phyloP scores from a whole-genome alignment of 2,329 filamentous ascomycete species.

The Penicillium sp. region DNA sequence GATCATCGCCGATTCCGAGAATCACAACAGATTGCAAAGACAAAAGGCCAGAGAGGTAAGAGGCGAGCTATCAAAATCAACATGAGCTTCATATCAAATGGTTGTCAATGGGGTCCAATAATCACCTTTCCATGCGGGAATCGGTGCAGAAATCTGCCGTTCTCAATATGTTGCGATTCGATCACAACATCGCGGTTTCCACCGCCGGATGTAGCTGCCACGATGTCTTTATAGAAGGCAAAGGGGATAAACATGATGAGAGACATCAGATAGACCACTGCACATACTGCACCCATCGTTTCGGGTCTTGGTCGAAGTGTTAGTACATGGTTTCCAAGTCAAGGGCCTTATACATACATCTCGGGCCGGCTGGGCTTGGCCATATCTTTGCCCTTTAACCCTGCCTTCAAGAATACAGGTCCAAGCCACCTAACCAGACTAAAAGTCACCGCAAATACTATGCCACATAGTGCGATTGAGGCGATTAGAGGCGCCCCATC shows the following conservation, averaged over 20 bases:
- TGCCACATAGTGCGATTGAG: conserved; percentile 78
- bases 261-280: conserved; percentile 83
- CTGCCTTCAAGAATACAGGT: conserved; percentile 80
- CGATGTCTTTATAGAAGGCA: conserved; percentile 97
- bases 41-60: conserved; percentile 89
- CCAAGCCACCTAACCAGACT: conserved; percentile 92
- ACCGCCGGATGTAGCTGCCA: conserved; percentile 88
- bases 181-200: conserved; percentile 86
- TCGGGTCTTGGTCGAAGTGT: conserved; percentile 62
- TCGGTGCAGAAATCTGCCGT: conserved; percentile 79
- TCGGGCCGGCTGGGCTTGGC: conserved; percentile 72
- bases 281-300: conserved; percentile 92
- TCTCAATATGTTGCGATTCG: conserved; percentile 70
- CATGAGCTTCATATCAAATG: conserved; percentile 2
- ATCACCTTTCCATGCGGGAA: conserved; percentile 91
- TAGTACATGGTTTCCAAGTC: background rate
- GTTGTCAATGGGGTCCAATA: background rate
- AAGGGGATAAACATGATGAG: conserved; percentile 94
- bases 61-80: conserved; percentile 67
- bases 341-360: conserved; percentile 55
- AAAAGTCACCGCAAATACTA: conserved; percentile 80
- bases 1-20: conserved; percentile 89
- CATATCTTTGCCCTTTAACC: conserved; percentile 86
- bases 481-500: conserved; percentile 88
- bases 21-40: conserved; percentile 88